phyloP scores from a whole-genome alignment of 164 flowering plant species.

The Sedum album region DNA sequence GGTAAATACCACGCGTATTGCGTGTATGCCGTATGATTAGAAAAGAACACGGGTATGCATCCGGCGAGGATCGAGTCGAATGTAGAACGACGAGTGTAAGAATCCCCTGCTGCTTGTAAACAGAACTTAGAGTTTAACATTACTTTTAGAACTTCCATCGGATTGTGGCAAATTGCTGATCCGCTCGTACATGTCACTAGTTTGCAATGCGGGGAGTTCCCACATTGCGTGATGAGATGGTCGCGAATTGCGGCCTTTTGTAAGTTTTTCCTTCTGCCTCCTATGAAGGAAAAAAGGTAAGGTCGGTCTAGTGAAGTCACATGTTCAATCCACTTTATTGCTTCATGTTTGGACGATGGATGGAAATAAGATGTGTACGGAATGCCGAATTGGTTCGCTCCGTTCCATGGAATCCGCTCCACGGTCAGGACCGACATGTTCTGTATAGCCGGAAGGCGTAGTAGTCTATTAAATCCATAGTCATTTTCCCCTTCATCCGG shows the following conservation, averaged over 20 bases:
- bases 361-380: constrained; percentile 69
- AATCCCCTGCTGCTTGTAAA: constrained; percentile 63
- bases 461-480: constrained; percentile 41
- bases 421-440: constrained; percentile 66
- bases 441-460: constrained; percentile 19
- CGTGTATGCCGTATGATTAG: constrained; percentile 49
- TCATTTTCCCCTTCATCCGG: constrained; percentile 19
- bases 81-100: constrained; percentile 55
- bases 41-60: constrained; percentile 64
- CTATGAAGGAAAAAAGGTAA: constrained; percentile 43
- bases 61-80: constrained; percentile 57
- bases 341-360: constrained; percentile 26
- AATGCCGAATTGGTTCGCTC: constrained; percentile 43
- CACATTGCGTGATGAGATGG: constrained; percentile 42
- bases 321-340: constrained; percentile 34
- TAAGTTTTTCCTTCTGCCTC: constrained; percentile 36
- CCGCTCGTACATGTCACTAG: constrained; percentile 26
- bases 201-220: constrained; percentile 30
- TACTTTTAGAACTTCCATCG: constrained; percentile 18
- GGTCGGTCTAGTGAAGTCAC: constrained; percentile 22
- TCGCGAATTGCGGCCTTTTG: constrained; percentile 40
- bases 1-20: constrained; percentile 60
- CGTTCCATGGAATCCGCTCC: constrained; percentile 54
- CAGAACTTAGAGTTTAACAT: constrained; percentile 43
- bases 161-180: constrained; percentile 32